Evolutionary conservation across 2,329 filamentous ascomycete genomes (phyloP).

Genomic region (Xylaria sp.): DNA sequence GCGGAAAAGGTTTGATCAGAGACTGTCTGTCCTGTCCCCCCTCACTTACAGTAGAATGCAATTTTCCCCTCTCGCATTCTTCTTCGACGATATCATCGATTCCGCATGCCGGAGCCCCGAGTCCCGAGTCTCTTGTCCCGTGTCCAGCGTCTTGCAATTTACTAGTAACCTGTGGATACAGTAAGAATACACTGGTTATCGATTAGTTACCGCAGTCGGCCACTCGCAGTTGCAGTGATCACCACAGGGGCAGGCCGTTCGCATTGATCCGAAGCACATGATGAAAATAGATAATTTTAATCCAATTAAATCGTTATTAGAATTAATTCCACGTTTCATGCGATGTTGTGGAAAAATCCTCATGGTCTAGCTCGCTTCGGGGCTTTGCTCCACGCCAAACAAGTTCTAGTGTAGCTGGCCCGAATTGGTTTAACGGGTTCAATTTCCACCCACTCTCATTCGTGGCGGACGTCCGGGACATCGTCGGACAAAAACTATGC

Average conservation of each 20-base stretch:
- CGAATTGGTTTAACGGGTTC: slow-evolving; percentile 2
- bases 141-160: background rate
- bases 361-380: slow-evolving; percentile 33
- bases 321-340: slow-evolving; percentile 36
- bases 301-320: slow-evolving; percentile 28
- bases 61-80: slow-evolving; percentile 28
- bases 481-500: slow-evolving; percentile 10
- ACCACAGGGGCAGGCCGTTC: slow-evolving; percentile 26
- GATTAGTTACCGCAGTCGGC: background rate
- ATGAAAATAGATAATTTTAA: slow-evolving; percentile 38
- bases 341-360: slow-evolving; percentile 12
- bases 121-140: background rate
- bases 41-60: slow-evolving; percentile 9
- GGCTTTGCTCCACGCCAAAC: slow-evolving; percentile 19
- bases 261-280: slow-evolving; percentile 27
- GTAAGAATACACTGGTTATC: too few species aligned
- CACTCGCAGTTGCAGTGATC: slow-evolving; percentile 32
- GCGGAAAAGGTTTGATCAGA: slow-evolving; percentile 17
- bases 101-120: slow-evolving; percentile 14
- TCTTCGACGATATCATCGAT: slow-evolving; percentile 17
- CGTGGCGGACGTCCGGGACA: slow-evolving; percentile 5
- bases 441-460: slow-evolving; percentile 24
- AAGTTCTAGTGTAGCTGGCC: slow-evolving; percentile 16
- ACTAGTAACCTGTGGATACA: too few species aligned
- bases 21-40: background rate